Evolutionary conservation across 257 asterid genomes (phyloP), one percentile per base, ranked within the genome.

Genomic region (Solanum ossicruentum): DNA sequence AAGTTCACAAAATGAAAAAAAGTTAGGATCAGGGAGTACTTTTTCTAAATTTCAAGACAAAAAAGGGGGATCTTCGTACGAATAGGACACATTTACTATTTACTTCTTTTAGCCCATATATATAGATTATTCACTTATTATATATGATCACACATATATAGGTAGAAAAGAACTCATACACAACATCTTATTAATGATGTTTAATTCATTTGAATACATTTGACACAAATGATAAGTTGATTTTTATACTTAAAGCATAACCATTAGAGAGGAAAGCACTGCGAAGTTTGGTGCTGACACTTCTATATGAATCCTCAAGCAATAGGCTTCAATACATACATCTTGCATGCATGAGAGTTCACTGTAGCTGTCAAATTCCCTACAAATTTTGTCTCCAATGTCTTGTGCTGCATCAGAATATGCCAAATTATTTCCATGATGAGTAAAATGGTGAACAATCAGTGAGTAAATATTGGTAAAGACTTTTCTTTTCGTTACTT

Each of bases 341-440:
- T 91, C 92, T 92, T 96, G 96, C 98, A 91, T 8, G 94, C 80
- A 85, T 93, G 99, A 8, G 92, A 63, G 41, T 91, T 93, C 73
- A 96, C 86, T 15, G 93, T 89, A 58, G 92, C 93, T 79, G 98
- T 92, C 84, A 96, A 63, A 79, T 89, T 96, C n/a, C 91, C 93
- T 60, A 86, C 90, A 84, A 93, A 93, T 80, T 87, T 87, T 28
- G 88, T 87, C 89, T 87, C 84, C 90, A 94, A 73, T 6, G 93
- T 94, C 90, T 90, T 84, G 90, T 92, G 99, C 98, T 94, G 98
- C 89, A 83, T 36, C 20, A 77, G 6, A 77, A 77, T 13, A 77
- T 77, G 17, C 83, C 45, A 26, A 28, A 52, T 26, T 32, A 78
- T 23, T 23, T 52, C 47, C 65, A 77, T 51, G 26, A 16, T 26